These are phyloP conservation scores for Sporisorium iseilematis-ciliati DNA, from an alignment of 1,284 basidiomycete genomes.

Conservation along the genomic window DNA sequence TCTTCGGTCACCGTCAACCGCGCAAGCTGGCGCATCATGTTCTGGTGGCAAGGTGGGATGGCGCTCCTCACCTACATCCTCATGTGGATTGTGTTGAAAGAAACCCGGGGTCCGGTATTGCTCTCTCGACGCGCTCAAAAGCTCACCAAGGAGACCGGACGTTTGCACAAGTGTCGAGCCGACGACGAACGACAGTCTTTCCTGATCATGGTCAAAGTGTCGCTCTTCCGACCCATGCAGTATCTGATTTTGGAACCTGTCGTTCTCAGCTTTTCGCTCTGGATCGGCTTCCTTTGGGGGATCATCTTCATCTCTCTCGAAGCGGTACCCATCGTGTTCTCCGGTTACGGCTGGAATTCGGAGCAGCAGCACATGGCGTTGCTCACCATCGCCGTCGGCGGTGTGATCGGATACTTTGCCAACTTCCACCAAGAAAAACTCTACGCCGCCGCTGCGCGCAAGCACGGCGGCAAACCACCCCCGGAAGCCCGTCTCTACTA, in stretches of 20 bases:
- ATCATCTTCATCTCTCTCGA: conserved; percentile 52
- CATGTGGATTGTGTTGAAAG: conserved; percentile 66
- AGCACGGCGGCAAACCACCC: conserved; percentile 69
- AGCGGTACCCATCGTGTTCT: conserved; percentile 63
- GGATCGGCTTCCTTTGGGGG: conserved; percentile 69
- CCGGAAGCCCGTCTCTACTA: conserved; percentile 72
- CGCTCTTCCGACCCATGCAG: conserved; percentile 62
- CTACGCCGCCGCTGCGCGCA: conserved; percentile 40
- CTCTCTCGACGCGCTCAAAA: conserved; percentile 69
- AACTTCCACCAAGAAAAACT: conserved; percentile 72
- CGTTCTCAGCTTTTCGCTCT: conserved; percentile 70
- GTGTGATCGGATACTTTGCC: conserved; percentile 76
- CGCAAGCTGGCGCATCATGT: conserved; percentile 61
- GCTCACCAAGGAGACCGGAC: conserved; percentile 70
- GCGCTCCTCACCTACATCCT: conserved; percentile 34
- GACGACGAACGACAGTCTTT: conserved; percentile 63
- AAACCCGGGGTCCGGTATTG: conserved; percentile 71
- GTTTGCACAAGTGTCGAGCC: conserved; percentile 69
- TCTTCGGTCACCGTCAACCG: conserved; percentile 61
- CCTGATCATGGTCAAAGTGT: conserved; percentile 64
- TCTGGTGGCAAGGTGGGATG: conserved; percentile 57
- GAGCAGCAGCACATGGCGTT: conserved; percentile 52
- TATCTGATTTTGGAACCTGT: conserved; percentile 72
- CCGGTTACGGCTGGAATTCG: conserved; percentile 55
- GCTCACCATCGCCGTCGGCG: conserved; percentile 56